These are phyloP conservation scores for Sphagnum fallax DNA, from an alignment of 228 moss, liverwort and hornwort genomes.

Conservation along the genomic window DNA sequence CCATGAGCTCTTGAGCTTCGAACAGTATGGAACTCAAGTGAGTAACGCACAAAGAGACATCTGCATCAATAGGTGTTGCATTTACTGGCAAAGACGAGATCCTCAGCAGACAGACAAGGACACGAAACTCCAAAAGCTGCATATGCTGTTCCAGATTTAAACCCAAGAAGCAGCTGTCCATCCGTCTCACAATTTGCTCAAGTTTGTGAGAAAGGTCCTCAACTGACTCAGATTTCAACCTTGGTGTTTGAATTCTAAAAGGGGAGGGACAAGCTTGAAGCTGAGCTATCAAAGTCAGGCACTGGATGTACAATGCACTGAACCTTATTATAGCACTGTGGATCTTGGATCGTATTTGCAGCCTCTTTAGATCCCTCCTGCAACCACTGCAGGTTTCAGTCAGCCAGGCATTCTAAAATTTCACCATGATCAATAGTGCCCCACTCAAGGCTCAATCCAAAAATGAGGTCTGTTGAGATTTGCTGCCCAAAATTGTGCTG, in stretches of 20 bases:
- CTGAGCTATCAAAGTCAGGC: slow-evolving; percentile 31
- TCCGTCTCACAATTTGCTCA: slow-evolving; percentile 21
- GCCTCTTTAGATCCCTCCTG: slow-evolving; percentile 43
- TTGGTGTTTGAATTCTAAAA: slow-evolving; percentile 5
- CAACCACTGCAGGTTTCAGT: slow-evolving; percentile 32
- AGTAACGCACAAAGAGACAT: neutral
- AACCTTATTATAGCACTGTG: slow-evolving; percentile 27
- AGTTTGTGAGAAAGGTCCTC: slow-evolving; percentile 24
- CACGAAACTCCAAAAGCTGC: slow-evolving; percentile 30
- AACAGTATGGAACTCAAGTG: neutral
- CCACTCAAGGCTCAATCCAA: neutral
- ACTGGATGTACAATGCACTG: slow-evolving; percentile 30
- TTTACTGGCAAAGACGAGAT: slow-evolving; percentile 18
- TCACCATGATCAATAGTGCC: neutral
- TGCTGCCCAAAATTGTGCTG: neutral
- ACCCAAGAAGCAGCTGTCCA: slow-evolving; percentile 31
- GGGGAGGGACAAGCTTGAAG: slow-evolving; percentile 21
- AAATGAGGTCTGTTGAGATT: neutral
- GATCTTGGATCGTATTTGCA: slow-evolving; percentile 22
- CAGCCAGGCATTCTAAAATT: neutral
- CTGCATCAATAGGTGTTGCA: neutral
- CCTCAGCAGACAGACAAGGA: slow-evolving; percentile 23
- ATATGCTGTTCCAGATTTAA: slow-evolving; percentile 22
- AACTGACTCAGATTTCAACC: slow-evolving; percentile 11
- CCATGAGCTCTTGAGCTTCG: slow-evolving; percentile 12